Percentiles rank a stretch among this genome's conserved stretches.
phyloP scores from a whole-genome alignment of 2,329 filamentous ascomycete genomes.

The Pestalotiopsis sp. region DNA sequence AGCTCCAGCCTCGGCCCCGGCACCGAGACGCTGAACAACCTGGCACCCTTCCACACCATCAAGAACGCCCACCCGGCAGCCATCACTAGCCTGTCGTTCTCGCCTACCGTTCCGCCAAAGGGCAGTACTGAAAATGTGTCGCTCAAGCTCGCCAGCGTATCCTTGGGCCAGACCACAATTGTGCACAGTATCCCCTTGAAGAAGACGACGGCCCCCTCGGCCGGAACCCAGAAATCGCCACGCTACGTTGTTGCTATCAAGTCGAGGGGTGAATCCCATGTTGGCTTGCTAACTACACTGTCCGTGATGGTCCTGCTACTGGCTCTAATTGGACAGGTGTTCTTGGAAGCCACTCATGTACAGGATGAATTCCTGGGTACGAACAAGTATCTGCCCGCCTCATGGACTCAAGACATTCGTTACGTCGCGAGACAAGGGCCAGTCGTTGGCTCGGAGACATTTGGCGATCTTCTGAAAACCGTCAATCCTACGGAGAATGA shows the following conservation, averaged over 20 bases:
- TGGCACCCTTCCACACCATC: conserved; percentile 56
- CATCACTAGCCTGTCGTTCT: conserved; percentile 64
- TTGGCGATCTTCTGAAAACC: conserved; percentile 38
- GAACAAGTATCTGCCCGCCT: conserved; percentile 54
- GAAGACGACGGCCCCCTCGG: conserved; percentile 36
- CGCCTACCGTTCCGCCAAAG: conserved; percentile 55
- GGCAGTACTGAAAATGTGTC: conserved; percentile 57
- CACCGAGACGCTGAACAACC: conserved; percentile 53
- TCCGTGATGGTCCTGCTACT: conserved; percentile 62
- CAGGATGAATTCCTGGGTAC: conserved; percentile 60
- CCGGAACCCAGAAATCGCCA: conserved; percentile 48
- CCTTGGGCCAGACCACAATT: conserved; percentile 76
- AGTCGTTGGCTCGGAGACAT: conserved; percentile 36
- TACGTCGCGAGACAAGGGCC: conserved; percentile 15
- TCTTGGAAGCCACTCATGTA: conserved; percentile 66
- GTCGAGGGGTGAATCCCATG: conserved; percentile 54
- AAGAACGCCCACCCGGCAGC: conserved; percentile 57
- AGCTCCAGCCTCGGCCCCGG: conserved; percentile 38
- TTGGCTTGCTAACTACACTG: conserved; percentile 55
- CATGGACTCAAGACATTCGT: conserved; percentile 31
- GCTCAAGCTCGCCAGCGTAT: conserved; percentile 80
- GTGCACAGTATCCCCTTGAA: conserved; percentile 78
- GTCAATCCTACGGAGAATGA: conserved; percentile 34
- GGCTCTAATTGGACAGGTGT: conserved; percentile 62
- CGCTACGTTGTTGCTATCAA: conserved; percentile 72